phyloP scores from a whole-genome alignment of 169 alveolate genomes.

The Theileria sp. region DNA sequence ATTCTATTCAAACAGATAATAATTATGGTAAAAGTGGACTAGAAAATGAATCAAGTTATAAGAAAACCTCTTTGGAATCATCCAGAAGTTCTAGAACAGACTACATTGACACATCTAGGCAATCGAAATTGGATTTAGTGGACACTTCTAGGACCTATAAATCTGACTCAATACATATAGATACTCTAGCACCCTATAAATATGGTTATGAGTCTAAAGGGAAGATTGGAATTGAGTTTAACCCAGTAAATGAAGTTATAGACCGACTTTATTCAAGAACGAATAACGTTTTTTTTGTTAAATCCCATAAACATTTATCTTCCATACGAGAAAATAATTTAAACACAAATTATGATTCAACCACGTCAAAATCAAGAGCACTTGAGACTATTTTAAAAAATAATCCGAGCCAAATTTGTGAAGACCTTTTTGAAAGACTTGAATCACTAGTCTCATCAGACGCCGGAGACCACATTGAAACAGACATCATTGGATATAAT shows the following conservation, averaged over 20 bases:
- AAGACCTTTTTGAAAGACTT: not conserved
- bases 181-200: not conserved
- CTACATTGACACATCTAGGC: not conserved
- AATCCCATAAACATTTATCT: not conserved
- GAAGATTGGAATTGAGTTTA: not conserved
- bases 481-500: not conserved
- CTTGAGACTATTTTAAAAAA: not conserved
- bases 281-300: slow-evolving; percentile 19
- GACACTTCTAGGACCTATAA: not conserved
- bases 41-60: not conserved
- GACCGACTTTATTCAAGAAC: slow-evolving; percentile 10
- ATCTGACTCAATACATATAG: not conserved
- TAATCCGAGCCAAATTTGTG: not conserved
- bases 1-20: not conserved
- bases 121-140: not conserved
- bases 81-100: slow-evolving; percentile 2
- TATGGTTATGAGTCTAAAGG: not conserved
- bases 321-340: not conserved
- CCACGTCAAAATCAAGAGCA: not conserved
- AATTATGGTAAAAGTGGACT: not conserved
- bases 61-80: not conserved
- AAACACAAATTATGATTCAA: not conserved
- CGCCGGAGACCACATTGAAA: not conserved
- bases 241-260: slow-evolving; percentile 17
- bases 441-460: not conserved